phyloP scores from a whole-genome alignment of 805 yeast species.

The Candida nonsorbophila region DNA sequence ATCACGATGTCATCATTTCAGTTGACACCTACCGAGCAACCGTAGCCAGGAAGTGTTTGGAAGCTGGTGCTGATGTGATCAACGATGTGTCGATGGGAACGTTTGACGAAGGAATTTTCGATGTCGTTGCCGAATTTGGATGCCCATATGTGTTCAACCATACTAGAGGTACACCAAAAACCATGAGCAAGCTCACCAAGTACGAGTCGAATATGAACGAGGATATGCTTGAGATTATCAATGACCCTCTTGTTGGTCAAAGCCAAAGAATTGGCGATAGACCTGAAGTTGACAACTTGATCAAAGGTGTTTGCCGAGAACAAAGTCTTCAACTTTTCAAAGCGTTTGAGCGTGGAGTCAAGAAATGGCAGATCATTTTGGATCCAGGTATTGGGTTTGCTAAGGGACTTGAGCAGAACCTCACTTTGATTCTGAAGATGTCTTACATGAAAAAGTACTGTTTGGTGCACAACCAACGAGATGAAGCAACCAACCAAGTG shows the following conservation, averaged over 20 bases:
- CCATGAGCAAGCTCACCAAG: conserved; percentile 58
- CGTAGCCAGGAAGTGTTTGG: conserved; percentile 67
- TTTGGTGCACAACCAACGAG: conserved; percentile 10
- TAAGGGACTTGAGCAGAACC: conserved; percentile 67
- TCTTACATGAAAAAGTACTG: conserved; percentile 46
- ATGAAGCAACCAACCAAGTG: conserved; percentile 7
- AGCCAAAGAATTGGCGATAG: conserved; percentile 7
- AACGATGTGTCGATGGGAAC: conserved; percentile 86
- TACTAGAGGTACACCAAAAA: conserved; percentile 73
- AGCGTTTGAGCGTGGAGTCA: conserved; percentile 61
- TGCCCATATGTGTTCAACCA: conserved; percentile 83
- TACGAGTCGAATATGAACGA: conserved; percentile 42
- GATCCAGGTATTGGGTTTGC: conserved; percentile 99
- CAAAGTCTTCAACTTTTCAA: conserved; percentile 47
- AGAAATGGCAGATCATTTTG: conserved; percentile 83
- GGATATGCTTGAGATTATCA: conserved; percentile 29
- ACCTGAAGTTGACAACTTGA: conserved; percentile 27
- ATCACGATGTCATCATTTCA: conserved; percentile 53
- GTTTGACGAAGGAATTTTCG: conserved; percentile 61
- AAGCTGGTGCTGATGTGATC: conserved; percentile 82
- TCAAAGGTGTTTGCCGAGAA: conserved; percentile 63
- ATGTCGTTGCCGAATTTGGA: conserved; percentile 60
- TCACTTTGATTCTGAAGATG: conserved; percentile 55
- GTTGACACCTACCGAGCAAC: conserved; percentile 81
- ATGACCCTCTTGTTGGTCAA: conserved; percentile 20